These are phyloP conservation scores for Lasiodiplodia gonubiensis DNA, from an alignment of 2,329 filamentous ascomycete genomes.

Conservation along the genomic window DNA sequence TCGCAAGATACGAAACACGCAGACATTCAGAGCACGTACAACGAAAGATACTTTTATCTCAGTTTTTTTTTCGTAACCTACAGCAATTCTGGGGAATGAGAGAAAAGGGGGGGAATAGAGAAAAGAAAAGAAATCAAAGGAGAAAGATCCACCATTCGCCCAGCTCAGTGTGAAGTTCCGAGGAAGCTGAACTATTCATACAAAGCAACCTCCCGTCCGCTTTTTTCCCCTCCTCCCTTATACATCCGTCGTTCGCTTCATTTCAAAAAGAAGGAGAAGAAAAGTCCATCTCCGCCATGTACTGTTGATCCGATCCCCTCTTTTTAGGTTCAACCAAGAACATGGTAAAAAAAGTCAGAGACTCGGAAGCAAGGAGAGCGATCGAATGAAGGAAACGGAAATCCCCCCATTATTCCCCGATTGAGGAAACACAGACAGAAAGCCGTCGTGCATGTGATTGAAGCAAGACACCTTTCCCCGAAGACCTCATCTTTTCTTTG, in stretches of 20 bases:
- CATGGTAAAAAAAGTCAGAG: neutral
- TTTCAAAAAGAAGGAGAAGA: neutral
- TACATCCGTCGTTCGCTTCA: neutral
- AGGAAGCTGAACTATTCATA: neutral
- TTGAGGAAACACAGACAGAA: neutral
- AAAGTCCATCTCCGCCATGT: neutral
- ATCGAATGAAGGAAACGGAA: neutral
- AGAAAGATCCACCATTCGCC: neutral
- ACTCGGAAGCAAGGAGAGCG: neutral
- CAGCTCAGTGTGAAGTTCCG: neutral
- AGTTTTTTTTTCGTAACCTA: neutral
- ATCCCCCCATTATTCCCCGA: neutral
- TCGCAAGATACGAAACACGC: too few species aligned
- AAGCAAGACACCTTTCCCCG: neutral
- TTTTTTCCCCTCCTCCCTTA: neutral
- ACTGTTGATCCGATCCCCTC: neutral
- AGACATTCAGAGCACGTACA: neutral
- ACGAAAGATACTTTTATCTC: neutral
- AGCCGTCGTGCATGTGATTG: neutral
- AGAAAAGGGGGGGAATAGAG: neutral
- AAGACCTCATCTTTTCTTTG: neutral
- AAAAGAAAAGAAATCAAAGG: neutral
- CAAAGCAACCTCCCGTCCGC: too few species aligned
- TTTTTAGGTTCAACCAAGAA: neutral
- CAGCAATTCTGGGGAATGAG: neutral